Base-by-base conservation (phyloP, 1,284 basidiomycete genomes). In the Cutaneotrichosporon cyanovorans region DNA sequence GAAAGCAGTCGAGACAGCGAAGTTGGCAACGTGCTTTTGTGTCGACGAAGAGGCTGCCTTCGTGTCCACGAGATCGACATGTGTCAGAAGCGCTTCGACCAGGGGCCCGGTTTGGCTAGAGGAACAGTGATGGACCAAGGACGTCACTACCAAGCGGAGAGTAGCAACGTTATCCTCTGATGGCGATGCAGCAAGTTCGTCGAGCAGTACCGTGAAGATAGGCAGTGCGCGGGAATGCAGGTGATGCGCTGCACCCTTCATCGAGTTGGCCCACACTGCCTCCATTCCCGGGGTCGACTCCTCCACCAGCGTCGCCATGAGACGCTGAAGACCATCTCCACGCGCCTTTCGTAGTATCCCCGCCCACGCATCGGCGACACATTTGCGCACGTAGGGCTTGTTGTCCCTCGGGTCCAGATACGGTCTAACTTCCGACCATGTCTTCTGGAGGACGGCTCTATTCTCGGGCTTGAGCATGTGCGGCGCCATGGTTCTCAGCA, bases 141-240 rank as follows among this genome's bases (percentile, higher is more conserved):
- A 82, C 0, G 85, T 91, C 5, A 87, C 67, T 2, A 83, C 74
- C 18, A 59, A 53, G 23, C 50, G 51, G 19, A 68, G 46, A 0
- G 78, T 76, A 8, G 61, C 53, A n/a, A 70, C 48, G 6, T 63
- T 61, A n/a, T 51, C 51, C n/a, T 74, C 68, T 25, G 65, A 58
- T 2, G 61, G 56, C 21, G 52, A 44, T 5, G 45, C 43, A 1
- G 50, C 36, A 2, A 66, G 44, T 21, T 59, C 53, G 37, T 66
- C 61, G 12, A 70, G 54, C 1, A 89, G 71, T 0, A 78, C 75
- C 1, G 66, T 57, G 23, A 88, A 72, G 37, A 90, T 75, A 1
- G 80, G 79, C 2, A 80, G 59, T 0, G 85, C 79, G 34, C 80
- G 77, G 0, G 86, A 87, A 62, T 91, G 87, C 22, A 92, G 73